phyloP scores from a whole-genome alignment of 1,284 basidiomycete genomes.

The Vanrija pseudolonga region DNA sequence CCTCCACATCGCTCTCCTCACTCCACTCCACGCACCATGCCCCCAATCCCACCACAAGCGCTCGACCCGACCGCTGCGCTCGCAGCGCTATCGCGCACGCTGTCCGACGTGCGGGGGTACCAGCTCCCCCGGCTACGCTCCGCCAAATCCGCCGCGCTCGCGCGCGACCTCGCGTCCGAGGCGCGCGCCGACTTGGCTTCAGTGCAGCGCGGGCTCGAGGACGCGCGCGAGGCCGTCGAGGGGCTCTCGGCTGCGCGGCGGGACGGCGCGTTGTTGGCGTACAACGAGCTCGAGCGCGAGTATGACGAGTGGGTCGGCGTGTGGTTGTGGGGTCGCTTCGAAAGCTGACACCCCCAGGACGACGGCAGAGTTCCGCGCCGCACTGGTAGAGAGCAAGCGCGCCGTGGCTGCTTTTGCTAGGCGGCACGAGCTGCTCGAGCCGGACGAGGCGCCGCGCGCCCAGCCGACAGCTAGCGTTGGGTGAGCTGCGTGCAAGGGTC shows the following conservation, averaged over 20 bases:
- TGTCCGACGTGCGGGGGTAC: constrained; percentile 62
- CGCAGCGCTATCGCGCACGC: constrained; percentile 54
- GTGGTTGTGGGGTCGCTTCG: background rate
- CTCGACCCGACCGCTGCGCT: constrained; percentile 7
- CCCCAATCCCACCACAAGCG: background rate
- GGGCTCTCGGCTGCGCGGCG: constrained; percentile 48
- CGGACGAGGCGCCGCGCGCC: constrained; percentile 8
- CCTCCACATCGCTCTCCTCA: background rate
- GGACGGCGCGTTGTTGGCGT: constrained; percentile 51
- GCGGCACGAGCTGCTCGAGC: constrained; percentile 26
- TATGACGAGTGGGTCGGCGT: constrained; percentile 16
- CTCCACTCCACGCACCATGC: background rate
- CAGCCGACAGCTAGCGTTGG: constrained; percentile 18
- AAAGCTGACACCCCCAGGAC: background rate
- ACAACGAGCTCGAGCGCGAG: constrained; percentile 17
- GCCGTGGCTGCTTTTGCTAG: constrained; percentile 14
- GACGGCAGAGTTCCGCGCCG: constrained; percentile 27
- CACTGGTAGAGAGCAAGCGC: constrained; percentile 26
- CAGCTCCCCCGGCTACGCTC: constrained; percentile 68
- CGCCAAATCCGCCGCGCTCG: constrained; percentile 65
- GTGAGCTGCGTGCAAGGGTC: constrained; percentile 1
- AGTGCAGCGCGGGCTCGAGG: constrained; percentile 46
- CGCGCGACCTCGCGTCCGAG: constrained; percentile 69
- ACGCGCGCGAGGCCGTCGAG: constrained; percentile 10
- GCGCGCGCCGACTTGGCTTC: constrained; percentile 68